Base-by-base conservation (phyloP, 306 rosid species). In the Purshia tridentata region DNA sequence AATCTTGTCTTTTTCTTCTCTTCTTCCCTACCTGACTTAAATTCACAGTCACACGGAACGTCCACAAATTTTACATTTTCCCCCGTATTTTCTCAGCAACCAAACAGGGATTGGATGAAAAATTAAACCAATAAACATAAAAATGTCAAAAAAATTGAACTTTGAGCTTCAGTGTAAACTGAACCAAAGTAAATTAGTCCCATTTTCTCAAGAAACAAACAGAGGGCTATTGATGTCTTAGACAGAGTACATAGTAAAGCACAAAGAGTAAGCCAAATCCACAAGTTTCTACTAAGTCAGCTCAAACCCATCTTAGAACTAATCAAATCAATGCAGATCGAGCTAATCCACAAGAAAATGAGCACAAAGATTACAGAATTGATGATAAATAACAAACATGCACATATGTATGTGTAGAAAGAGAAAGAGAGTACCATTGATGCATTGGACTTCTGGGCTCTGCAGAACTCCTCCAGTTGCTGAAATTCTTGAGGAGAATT, bases 401-500 rank as follows among this genome's bases (percentile, higher is more conserved):
- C 39, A 78, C 8, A 64, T 10, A 72, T 4, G 7, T 11, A 57
- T 4, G 45, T 13, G 6, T 7, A 23, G 23, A 74, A 18, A 65
- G 16, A 72, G 47, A 82, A 56, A 47, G 71, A 63, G 4, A 42
- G 61, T 75, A 91, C 97, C 92, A 88, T 61, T 64, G 85, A 82
- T 80, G 77, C 92, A 86, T 73, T 84, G 76, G 49, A 72, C 81
- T 89, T 89, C 35, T 86, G 91, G 82, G 80, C 75, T 78, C 76
- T 85, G 85, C 89, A 86, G 77, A 89, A 89, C 44, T 91, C 98
- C 77, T 88, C 97, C 44, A 87, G 88, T 60, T 86, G 92, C 54
- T 88, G 99, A 82, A 87, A 87, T 51, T 87, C 96, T 73, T 82
- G 89, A 75, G 91, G 88, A 84, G 79, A 81, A 69, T 83, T 84